These are phyloP conservation scores for Boletus sp. DNA, from an alignment of 768 basidiomycete genomes.

Conservation along the genomic window DNA sequence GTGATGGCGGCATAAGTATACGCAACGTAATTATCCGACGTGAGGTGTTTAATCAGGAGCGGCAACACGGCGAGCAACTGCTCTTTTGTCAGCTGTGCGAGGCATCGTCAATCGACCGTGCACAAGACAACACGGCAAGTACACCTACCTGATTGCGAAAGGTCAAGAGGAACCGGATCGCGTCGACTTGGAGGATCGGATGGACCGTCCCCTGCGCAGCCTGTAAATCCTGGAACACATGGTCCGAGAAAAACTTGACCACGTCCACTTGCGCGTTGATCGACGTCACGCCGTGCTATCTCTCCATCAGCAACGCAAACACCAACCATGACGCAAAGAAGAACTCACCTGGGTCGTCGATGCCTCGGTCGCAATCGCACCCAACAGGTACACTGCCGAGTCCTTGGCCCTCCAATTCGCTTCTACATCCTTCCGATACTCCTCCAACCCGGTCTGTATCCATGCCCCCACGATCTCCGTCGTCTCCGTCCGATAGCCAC, in stretches of 20 bases:
- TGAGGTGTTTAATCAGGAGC: conserved; percentile 77
- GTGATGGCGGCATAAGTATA: conserved; percentile 97
- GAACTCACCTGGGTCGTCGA: conserved; percentile 72
- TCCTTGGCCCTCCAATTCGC: conserved; percentile 90
- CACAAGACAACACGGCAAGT: no score
- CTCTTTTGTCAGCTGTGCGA: conserved; percentile 77
- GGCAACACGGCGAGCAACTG: conserved; percentile 92
- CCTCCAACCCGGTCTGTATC: conserved; percentile 69
- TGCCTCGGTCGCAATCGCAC: conserved; percentile 89
- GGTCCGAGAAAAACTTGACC: conserved; percentile 91
- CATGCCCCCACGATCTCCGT: conserved; percentile 86
- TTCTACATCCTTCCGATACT: conserved; percentile 60
- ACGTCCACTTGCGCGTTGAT: conserved; percentile 91
- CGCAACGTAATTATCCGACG: conserved; percentile 83
- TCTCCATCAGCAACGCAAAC: background rate
- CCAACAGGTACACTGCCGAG: conserved; percentile 88
- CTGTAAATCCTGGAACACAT: conserved; percentile 85
- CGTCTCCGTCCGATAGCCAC: conserved; percentile 79
- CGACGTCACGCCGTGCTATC: conserved; percentile 90
- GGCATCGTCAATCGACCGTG: background rate
- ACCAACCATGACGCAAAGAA: background rate
- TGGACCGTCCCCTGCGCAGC: conserved; percentile 67
- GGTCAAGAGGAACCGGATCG: conserved; percentile 90
- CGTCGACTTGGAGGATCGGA: conserved; percentile 92
- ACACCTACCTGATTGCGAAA: no score